phyloP scores from a whole-genome alignment of 306 rosid genomes.

The Leucaena leucocephala region DNA sequence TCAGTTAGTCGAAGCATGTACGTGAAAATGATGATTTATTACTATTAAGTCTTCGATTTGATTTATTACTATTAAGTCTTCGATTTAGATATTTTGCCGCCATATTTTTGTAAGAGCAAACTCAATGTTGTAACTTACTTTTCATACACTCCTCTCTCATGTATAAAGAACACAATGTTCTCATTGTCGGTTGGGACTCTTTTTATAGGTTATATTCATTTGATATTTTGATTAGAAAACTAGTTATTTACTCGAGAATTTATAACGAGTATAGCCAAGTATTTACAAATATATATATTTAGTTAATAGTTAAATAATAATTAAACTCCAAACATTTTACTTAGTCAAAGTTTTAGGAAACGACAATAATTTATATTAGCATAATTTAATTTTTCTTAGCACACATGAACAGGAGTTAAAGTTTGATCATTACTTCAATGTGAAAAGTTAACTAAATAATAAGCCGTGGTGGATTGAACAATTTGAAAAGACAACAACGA shows the following conservation, averaged over 20 bases:
- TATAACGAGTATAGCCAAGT: not conserved
- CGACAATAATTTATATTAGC: not conserved
- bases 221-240: too few species aligned
- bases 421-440: too few species aligned
- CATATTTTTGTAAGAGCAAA: slow-evolving; percentile 49
- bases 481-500: too few species aligned
- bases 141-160: slow-evolving; percentile 39
- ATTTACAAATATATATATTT: not conserved
- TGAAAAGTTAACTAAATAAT: too few species aligned
- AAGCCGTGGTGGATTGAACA: too few species aligned
- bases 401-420: not conserved
- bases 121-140: slow-evolving; percentile 42
- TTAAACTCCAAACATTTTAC: not conserved
- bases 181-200: not conserved
- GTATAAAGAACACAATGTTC: slow-evolving; percentile 49
- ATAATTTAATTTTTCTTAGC: not conserved
- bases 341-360: not conserved
- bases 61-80: slow-evolving; percentile 42
- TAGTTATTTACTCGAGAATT: too few species aligned
- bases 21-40: slow-evolving; percentile 53
- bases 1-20: slow-evolving; percentile 53
- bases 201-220: not conserved
- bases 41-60: slow-evolving; percentile 40
- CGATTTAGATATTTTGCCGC: slow-evolving; percentile 44
- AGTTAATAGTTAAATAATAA: not conserved